phyloP scores from a whole-genome alignment of 2,329 filamentous ascomycete species.

The Monilinia fructicola region DNA sequence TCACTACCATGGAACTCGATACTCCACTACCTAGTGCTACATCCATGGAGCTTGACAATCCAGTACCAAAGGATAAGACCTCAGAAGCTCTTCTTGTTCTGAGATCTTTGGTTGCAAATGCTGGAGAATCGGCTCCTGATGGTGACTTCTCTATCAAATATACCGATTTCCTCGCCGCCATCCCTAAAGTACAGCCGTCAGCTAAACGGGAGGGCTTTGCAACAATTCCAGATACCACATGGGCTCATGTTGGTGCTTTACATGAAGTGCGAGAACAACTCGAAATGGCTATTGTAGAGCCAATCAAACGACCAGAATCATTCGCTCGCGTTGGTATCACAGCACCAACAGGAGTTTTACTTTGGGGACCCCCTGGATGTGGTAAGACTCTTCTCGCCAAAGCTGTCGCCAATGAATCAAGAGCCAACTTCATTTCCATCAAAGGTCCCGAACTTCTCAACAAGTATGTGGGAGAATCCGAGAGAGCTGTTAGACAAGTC shows the following conservation, averaged over 20 bases:
- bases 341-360: slow-evolving; percentile 80
- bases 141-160: slow-evolving; percentile 61
- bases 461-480: slow-evolving; percentile 96
- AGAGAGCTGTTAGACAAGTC: slow-evolving; percentile 87
- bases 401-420: slow-evolving; percentile 90
- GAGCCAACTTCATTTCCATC: slow-evolving; percentile 97
- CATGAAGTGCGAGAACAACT: slow-evolving; percentile 77
- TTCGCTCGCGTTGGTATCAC: slow-evolving; percentile 77
- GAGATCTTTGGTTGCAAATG: slow-evolving; percentile 54
- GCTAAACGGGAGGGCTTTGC: slow-evolving; percentile 92
- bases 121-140: slow-evolving; percentile 51
- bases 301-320: slow-evolving; percentile 77
- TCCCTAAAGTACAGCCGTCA: slow-evolving; percentile 74
- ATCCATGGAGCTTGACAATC: slow-evolving; percentile 40
- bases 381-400: slow-evolving; percentile 96
- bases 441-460: slow-evolving; percentile 95
- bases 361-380: slow-evolving; percentile 96
- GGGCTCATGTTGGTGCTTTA: slow-evolving; percentile 88
- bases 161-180: slow-evolving; percentile 69
- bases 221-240: slow-evolving; percentile 89
- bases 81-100: slow-evolving; percentile 45
- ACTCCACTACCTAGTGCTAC: slow-evolving; percentile 26
- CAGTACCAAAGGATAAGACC: slow-evolving; percentile 21
- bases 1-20: slow-evolving; percentile 41
- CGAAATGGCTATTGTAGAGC: slow-evolving; percentile 80